A percentile compares a stretch with the other conserved stretches of the same genome.
These are phyloP conservation scores for Diplotaxis tenuifolia DNA, from an alignment of 345 rosid genomes.

Conservation along the genomic window DNA sequence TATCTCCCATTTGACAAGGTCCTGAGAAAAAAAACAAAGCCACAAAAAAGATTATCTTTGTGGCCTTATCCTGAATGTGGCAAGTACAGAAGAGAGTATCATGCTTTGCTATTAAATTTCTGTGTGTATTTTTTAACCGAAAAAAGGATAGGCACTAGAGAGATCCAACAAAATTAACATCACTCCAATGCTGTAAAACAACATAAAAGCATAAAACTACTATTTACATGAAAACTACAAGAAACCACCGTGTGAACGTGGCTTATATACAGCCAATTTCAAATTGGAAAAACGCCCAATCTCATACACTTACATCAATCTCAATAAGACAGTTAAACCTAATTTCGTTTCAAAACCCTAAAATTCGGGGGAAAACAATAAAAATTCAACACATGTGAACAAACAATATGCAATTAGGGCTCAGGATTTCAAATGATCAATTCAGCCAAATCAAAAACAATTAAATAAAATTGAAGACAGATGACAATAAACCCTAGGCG, in stretches of 20 bases:
- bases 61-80: background rate
- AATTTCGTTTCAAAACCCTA: conserved; percentile 29
- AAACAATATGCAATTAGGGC: background rate
- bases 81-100: conserved; percentile 14
- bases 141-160: no score
- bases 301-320: background rate
- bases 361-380: background rate
- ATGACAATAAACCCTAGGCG: conserved; percentile 21
- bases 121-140: no score
- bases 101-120: no score
- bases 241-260: background rate
- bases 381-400: conserved; percentile 7
- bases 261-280: background rate
- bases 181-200: background rate
- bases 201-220: background rate
- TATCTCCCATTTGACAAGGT: conserved; percentile 41
- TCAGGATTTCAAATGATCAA: background rate
- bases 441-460: background rate
- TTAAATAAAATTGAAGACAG: background rate
- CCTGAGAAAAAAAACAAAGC: conserved; percentile 1
- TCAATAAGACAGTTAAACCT: no score
- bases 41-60: conserved; percentile 7
- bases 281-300: background rate
- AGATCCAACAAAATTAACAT: conserved; percentile 1
- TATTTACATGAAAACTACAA: background rate